A percentile compares a stretch with the other conserved stretches of the same genome.
These are phyloP conservation scores for Sclerotiophoma versabilis DNA, from an alignment of 2,329 filamentous ascomycete genomes.

Conservation along the genomic window DNA sequence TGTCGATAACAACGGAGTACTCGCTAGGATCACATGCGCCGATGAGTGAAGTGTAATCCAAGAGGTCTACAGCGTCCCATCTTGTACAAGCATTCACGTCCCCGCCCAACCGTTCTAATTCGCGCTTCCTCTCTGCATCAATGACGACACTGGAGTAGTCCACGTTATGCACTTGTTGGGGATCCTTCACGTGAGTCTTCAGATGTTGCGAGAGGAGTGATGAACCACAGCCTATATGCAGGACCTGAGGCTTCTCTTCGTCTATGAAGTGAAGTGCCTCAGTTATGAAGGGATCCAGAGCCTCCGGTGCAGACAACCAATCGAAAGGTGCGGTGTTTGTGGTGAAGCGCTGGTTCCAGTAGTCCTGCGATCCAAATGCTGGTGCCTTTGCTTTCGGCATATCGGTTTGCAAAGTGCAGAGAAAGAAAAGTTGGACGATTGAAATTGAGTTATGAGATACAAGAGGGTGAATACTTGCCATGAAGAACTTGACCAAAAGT, in stretches of 20 bases:
- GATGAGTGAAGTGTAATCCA: conserved; percentile 44
- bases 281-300: conserved; percentile 38
- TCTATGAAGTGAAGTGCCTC: conserved; percentile 26
- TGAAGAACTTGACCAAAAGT: too few species aligned
- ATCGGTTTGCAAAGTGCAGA: neutral
- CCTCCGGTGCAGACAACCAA: conserved; percentile 45
- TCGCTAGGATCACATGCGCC: conserved; percentile 25
- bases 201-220: conserved; percentile 48
- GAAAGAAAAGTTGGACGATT: too few species aligned
- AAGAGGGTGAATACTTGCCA: neutral
- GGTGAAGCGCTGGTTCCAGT: conserved; percentile 50
- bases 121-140: conserved; percentile 38
- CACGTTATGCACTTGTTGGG: conserved; percentile 47
- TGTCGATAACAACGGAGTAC: conserved; percentile 49
- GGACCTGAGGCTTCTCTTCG: conserved; percentile 31
- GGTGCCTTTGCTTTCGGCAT: conserved; percentile 27
- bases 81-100: conserved; percentile 29
- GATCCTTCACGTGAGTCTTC: conserved; percentile 37
- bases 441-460: neutral
- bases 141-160: conserved; percentile 50
- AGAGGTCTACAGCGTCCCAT: conserved; percentile 46
- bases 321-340: conserved; percentile 46
- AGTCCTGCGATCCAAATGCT: conserved; percentile 43
- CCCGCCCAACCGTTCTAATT: conserved; percentile 11
- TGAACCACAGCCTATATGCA: conserved; percentile 52